Conservation (phyloP, 2,329 filamentous ascomycete species). For the Coniella lustricola region DNA sequence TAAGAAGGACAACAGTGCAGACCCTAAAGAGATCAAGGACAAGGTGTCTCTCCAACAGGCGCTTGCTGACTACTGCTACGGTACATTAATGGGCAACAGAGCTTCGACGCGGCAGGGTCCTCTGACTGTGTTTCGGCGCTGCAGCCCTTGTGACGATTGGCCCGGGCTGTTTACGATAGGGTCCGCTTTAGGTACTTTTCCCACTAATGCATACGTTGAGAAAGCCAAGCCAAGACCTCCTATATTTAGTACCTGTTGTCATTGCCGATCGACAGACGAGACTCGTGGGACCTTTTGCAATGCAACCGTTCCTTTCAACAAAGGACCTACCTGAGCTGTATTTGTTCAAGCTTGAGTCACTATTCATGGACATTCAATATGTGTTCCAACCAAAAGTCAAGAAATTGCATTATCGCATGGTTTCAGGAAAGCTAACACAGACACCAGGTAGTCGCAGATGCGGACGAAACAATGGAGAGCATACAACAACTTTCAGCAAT, state of each 20-base stretch:
- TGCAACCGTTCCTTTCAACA: no score
- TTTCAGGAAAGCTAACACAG: no score
- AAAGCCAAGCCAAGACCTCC: no score
- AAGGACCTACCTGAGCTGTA: no score
- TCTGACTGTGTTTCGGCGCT: background rate
- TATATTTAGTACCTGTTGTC: background rate
- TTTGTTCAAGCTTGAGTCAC: no score
- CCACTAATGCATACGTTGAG: background rate
- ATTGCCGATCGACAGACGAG: background rate
- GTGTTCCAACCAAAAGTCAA: no score
- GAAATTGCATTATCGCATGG: no score
- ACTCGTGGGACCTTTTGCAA: no score
- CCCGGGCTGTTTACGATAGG: background rate
- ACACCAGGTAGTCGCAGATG: no score
- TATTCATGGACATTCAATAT: no score
- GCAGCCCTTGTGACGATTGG: background rate
- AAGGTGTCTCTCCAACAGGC: constrained; percentile 13
- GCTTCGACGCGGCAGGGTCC: constrained; percentile 6
- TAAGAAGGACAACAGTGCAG: background rate
- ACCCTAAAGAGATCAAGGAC: constrained; percentile 6
- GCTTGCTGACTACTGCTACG: constrained; percentile 1
- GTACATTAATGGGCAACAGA: background rate
- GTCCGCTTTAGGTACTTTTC: background rate
- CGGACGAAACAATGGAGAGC: no score
- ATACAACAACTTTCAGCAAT: no score